Evolutionary conservation across 2,329 filamentous ascomycete species (phyloP).

Genomic region (Fusarium sp.): DNA sequence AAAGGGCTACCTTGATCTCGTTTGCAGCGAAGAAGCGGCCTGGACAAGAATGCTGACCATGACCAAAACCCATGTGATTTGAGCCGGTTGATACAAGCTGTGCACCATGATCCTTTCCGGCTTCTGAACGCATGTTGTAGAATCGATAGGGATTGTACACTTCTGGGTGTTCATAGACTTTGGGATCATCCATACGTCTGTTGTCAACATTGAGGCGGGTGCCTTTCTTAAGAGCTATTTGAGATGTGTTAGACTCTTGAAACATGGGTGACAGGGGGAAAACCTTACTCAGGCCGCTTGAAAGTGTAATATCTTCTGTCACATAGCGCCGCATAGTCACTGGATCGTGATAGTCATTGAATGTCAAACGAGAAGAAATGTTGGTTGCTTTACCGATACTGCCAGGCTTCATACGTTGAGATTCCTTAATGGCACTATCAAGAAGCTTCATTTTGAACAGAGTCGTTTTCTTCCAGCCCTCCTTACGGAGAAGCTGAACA

Average conservation of each 20-base stretch:
- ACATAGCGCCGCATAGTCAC: conserved; percentile 6
- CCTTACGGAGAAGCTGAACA: rapidly evolving
- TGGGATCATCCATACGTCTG: neutral
- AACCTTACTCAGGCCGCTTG: neutral
- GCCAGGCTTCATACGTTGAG: neutral
- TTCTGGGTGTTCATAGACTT: neutral
- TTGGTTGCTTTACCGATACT: neutral
- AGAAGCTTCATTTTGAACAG: conserved; percentile 10
- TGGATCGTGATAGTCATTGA: neutral
- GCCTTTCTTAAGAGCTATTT: neutral
- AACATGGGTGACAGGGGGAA: rapidly evolving
- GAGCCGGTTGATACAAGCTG: conserved; percentile 1
- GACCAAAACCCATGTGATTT: conserved; percentile 2
- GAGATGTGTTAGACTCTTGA: too few species aligned
- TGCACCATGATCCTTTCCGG: neutral
- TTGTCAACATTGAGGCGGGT: neutral
- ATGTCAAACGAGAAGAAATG: rapidly evolving
- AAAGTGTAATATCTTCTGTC: neutral
- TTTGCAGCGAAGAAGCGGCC: conserved; percentile 10
- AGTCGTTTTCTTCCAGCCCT: conserved; percentile 2
- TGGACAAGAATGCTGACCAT: neutral
- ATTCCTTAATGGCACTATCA: conserved; percentile 10
- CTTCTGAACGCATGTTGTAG: neutral
- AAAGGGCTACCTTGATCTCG: neutral
- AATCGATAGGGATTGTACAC: conserved; percentile 6